Conservation (phyloP, 768 basidiomycete species). For the Mycena olivaceomarginata region DNA sequence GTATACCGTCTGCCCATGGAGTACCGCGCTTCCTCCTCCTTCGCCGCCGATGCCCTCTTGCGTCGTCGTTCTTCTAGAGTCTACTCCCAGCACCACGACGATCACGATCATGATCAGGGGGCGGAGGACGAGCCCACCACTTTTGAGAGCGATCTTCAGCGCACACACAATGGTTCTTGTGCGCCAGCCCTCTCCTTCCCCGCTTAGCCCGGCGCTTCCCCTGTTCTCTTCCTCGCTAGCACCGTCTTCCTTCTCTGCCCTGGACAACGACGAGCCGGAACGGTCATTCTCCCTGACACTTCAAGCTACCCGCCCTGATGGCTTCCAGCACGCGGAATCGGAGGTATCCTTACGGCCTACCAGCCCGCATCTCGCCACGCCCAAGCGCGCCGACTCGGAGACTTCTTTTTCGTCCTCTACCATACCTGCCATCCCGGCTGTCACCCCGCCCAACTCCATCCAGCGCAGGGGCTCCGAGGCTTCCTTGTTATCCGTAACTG, state of each 20-base stretch:
- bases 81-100: background rate
- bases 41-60: constrained; percentile 9
- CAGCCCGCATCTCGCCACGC: constrained; percentile 9
- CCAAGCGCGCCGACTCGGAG: background rate
- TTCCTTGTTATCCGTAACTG: background rate
- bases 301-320: constrained; percentile 34
- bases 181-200: constrained; percentile 1
- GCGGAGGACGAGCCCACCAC: constrained; percentile 7
- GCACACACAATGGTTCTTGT: constrained; percentile 28
- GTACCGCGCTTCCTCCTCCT: constrained; percentile 33
- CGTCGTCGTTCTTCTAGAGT: constrained; percentile 24
- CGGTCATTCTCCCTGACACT: background rate
- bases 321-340: constrained; percentile 2
- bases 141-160: background rate
- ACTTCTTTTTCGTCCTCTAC: constrained; percentile 16
- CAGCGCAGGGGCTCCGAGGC: constrained; percentile 13
- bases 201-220: constrained; percentile 7
- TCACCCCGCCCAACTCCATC: constrained; percentile 8
- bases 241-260: background rate
- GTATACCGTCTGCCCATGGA: constrained; percentile 22
- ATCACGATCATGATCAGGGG: background rate
- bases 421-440: background rate
- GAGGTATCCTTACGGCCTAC: constrained; percentile 11
- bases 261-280: background rate
- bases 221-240: background rate